A percentile compares a stretch with the other conserved stretches of the same genome.
Evolutionary conservation across 768 basidiomycete species (phyloP).

Genomic region (Auricularia heimuer): DNA sequence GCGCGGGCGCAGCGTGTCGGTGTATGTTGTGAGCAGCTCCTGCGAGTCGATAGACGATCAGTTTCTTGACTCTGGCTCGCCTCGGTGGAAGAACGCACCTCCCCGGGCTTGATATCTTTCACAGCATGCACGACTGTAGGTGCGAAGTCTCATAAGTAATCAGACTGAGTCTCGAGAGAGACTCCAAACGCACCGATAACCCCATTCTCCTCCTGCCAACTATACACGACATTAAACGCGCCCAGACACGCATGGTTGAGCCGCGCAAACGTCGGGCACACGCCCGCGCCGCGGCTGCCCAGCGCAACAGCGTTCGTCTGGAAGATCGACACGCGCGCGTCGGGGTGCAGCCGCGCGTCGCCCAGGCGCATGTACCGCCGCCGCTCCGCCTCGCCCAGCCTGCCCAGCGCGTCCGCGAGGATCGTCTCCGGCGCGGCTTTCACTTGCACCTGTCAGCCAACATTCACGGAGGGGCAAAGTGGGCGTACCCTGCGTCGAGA

Average conservation of each 20-base stretch:
- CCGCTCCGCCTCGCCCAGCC: background rate
- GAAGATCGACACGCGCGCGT: slow-evolving; percentile 33
- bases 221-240: slow-evolving; percentile 59
- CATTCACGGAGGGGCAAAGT: background rate
- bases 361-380: background rate
- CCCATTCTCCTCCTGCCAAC: slow-evolving; percentile 19
- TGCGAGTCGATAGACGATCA: slow-evolving; percentile 14
- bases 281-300: slow-evolving; percentile 36
- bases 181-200: slow-evolving; percentile 1
- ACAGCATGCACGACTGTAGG: slow-evolving; percentile 43
- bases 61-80: background rate
- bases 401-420: background rate
- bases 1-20: slow-evolving; percentile 44
- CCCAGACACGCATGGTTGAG: slow-evolving; percentile 60
- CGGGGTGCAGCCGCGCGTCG: background rate
- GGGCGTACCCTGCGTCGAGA: background rate
- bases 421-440: background rate
- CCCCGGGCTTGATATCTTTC: slow-evolving; percentile 40
- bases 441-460: background rate
- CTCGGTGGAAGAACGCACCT: slow-evolving; percentile 23
- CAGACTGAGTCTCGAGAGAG: background rate
- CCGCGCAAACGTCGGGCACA: slow-evolving; percentile 61
- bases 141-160: background rate
- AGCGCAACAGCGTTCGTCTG: slow-evolving; percentile 57
- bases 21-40: slow-evolving; percentile 58